phyloP scores from a whole-genome alignment of 805 yeast species.

The Ogataea methylovora region DNA sequence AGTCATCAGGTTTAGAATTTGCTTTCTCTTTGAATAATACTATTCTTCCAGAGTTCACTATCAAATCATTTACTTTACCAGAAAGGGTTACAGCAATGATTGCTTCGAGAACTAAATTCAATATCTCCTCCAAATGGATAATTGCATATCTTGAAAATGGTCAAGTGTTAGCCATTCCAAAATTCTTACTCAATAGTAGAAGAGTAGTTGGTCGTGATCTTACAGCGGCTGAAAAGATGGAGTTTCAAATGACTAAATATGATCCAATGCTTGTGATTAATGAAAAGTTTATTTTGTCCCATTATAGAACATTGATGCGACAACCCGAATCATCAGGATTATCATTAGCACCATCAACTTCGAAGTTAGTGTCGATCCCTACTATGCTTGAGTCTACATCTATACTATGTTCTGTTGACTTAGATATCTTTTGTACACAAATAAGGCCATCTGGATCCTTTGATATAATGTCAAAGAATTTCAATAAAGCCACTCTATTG shows the following conservation, averaged over 20 bases:
- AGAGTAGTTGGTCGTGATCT: conserved; percentile 51
- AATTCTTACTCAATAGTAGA: conserved; percentile 58
- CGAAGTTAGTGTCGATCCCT: conserved; percentile 36
- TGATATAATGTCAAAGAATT: conserved; percentile 62
- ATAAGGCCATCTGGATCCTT: conserved; percentile 78
- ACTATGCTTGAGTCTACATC: conserved; percentile 81
- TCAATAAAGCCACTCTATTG: conserved; percentile 59
- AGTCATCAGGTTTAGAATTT: conserved; percentile 3
- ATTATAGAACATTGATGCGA: conserved; percentile 34
- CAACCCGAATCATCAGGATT: neutral
- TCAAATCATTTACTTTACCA: conserved; percentile 58
- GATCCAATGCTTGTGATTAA: conserved; percentile 51
- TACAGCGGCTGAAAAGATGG: conserved; percentile 44
- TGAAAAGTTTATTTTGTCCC: conserved; percentile 43
- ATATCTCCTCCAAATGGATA: conserved; percentile 62
- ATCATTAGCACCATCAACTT: conserved; percentile 6
- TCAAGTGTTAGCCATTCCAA: conserved; percentile 64
- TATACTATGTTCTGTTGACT: conserved; percentile 55
- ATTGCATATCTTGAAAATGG: conserved; percentile 53
- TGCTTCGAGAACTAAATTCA: conserved; percentile 52
- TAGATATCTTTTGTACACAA: conserved; percentile 72
- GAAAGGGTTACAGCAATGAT: conserved; percentile 43
- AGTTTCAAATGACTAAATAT: conserved; percentile 55
- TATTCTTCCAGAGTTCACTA: conserved; percentile 38
- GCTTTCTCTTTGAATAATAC: conserved; percentile 10